A percentile compares a stretch with the other conserved stretches of the same genome.
These are phyloP conservation scores for Pluteus cervinus DNA, from an alignment of 768 basidiomycete genomes.

Conservation along the genomic window DNA sequence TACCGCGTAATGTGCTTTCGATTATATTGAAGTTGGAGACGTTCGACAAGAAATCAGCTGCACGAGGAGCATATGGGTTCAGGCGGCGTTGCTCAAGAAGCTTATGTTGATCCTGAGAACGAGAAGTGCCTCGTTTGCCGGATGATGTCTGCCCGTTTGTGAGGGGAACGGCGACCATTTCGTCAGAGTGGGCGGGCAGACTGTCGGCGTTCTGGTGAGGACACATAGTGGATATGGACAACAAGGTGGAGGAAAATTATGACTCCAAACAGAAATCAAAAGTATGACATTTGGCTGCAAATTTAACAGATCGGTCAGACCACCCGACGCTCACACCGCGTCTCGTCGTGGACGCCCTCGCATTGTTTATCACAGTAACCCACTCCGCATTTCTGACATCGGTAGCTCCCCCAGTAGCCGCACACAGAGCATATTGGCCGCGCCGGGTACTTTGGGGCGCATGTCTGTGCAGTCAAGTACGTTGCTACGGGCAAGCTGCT, in stretches of 20 bases:
- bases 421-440: slow-evolving; percentile 80
- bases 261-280: no score
- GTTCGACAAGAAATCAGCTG: slow-evolving; percentile 89
- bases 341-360: slow-evolving; percentile 69
- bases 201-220: slow-evolving; percentile 49
- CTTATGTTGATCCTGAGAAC: slow-evolving; percentile 27
- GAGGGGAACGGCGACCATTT: slow-evolving; percentile 73
- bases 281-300: no score
- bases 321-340: slow-evolving; percentile 72
- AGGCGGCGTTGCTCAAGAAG: slow-evolving; percentile 33
- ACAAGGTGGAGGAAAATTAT: no score
- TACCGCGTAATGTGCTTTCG: slow-evolving; percentile 92
- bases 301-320: slow-evolving; percentile 26
- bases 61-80: slow-evolving; percentile 88
- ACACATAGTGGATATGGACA: slow-evolving; percentile 44
- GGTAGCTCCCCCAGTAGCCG: slow-evolving; percentile 78
- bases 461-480: slow-evolving; percentile 66
- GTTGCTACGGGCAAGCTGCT: slow-evolving; percentile 52
- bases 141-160: slow-evolving; percentile 30
- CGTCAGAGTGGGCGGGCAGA: slow-evolving; percentile 34
- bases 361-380: slow-evolving; percentile 74
- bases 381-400: slow-evolving; percentile 72
- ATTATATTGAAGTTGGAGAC: slow-evolving; percentile 94
- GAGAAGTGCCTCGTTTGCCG: slow-evolving; percentile 40
- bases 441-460: slow-evolving; percentile 56